Percentiles rank a stretch among this genome's conserved stretches.
Conservation (phyloP, 78 protist species). For the Guillardia theta region DNA sequence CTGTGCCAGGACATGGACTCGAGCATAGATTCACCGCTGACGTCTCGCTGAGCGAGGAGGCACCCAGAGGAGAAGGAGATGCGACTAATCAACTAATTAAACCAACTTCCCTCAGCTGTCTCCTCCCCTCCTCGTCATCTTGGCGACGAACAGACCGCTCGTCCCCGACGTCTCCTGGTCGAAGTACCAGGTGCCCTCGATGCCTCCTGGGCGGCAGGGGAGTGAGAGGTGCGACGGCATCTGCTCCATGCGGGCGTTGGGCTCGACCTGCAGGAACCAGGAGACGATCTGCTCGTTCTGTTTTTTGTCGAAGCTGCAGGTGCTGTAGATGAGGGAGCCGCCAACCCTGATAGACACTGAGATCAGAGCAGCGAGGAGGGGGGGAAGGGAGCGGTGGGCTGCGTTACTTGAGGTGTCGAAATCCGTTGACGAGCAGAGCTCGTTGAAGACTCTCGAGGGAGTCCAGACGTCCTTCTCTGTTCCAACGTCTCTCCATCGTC, state of each 20-base stretch:
- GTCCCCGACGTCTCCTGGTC: neutral
- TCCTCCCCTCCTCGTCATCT: too few species aligned
- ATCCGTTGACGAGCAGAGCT: slow-evolving; percentile 47
- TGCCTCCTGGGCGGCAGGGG: neutral
- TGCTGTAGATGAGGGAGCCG: slow-evolving; percentile 63
- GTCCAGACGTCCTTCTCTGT: neutral
- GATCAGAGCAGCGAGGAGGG: neutral
- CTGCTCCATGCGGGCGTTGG: neutral
- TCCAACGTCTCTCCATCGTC: neutral
- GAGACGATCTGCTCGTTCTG: slow-evolving; percentile 73
- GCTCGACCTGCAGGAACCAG: neutral
- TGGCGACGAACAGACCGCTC: neutral
- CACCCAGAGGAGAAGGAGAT: too few species aligned
- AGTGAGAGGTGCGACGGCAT: neutral
- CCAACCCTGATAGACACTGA: neutral
- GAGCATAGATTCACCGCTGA: neutral
- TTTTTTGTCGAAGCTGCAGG: slow-evolving; percentile 53
- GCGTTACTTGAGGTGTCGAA: neutral
- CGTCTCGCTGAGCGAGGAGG: too few species aligned
- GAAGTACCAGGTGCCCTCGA: neutral
- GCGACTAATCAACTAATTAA: too few species aligned
- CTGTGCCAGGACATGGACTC: neutral
- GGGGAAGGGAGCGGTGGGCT: neutral
- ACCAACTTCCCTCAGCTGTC: too few species aligned
- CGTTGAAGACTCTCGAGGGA: slow-evolving; percentile 42